A percentile compares a stretch with the other conserved stretches of the same genome.
These are phyloP conservation scores for Mycena kentingensis DNA, from an alignment of 768 basidiomycete genomes.

Conservation along the genomic window DNA sequence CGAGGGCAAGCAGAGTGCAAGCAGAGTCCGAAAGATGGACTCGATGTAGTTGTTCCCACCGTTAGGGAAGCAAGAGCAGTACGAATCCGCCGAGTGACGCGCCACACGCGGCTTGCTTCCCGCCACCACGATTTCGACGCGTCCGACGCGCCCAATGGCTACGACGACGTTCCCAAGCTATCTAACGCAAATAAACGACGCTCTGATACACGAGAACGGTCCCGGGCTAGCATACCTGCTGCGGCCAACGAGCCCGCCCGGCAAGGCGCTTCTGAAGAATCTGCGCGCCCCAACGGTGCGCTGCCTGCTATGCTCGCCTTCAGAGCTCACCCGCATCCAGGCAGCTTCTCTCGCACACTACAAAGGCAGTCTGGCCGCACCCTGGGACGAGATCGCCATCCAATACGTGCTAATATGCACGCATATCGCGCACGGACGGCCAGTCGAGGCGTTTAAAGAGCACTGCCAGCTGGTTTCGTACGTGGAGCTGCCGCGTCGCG, in stretches of 20 bases:
- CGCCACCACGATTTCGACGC: too few species aligned
- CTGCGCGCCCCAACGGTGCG: constrained; percentile 58
- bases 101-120: too few species aligned
- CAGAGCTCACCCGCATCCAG: constrained; percentile 15
- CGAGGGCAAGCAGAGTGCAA: too few species aligned
- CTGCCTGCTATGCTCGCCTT: constrained; percentile 1
- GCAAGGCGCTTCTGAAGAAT: constrained; percentile 73
- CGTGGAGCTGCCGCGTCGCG: too few species aligned
- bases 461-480: constrained; percentile 76
- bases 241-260: constrained; percentile 75
- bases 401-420: constrained; percentile 79
- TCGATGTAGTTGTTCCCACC: too few species aligned
- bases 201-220: constrained; percentile 64
- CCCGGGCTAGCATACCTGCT: constrained; percentile 72
- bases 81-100: too few species aligned
- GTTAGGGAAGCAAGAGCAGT: too few species aligned
- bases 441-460: constrained; percentile 77
- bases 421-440: constrained; percentile 66
- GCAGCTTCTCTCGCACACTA: constrained; percentile 44
- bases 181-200: constrained; percentile 60
- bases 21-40: too few species aligned
- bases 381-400: constrained; percentile 87
- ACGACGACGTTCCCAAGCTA: constrained; percentile 68
- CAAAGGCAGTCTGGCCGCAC: constrained; percentile 64
- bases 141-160: too few species aligned